Base-by-base conservation (phyloP, 805 yeast genomes). In the Grigorovia transvaalensis region DNA sequence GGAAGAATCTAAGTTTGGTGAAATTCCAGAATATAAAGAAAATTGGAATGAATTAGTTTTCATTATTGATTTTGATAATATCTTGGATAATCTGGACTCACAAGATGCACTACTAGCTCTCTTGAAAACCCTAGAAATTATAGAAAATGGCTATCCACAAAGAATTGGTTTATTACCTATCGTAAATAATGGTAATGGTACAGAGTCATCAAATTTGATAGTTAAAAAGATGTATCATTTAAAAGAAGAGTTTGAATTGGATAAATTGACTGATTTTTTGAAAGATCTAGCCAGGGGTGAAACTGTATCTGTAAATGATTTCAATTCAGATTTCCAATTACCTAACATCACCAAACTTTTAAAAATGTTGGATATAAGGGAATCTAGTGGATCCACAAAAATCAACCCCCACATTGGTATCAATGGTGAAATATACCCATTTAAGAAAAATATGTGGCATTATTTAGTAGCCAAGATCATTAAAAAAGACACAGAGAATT, bases 151-250 rank as follows among this genome's bases (percentile, higher is more conserved):
- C 1, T 74, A 85, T 17, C 87, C 96, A 0, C 85, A 89, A 56
- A 84, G 90, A 65, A 62, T 91, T 49, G 99, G 97, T 7, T 55
- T 91, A 2, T 71, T 91, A n/a, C 96, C 98, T 0, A 53, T 85
- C 2, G 17, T n/a, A 2, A 38, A 38, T 38, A 8, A 4, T 38
- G 42, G 42, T 12, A 38, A 38, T 38, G 54, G 58, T 29, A 54
- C 59, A 2, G 58, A 55, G 9, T 56, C 53, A 18, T 56, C 54
- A 2, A 64, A 62, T 41, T 49, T 50, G 6, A 50, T 62, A 4
- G 51, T 65, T 11, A 59, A 56, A 11, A 59, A 55, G 18, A 58
- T 65, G 5, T 65, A 66, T 45, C 57, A 58, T 33, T 50, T 70
- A 20, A 61, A 59, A 45, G 18, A n/a, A 6, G 52, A 55, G 15